These are phyloP conservation scores for Nothophoma quercina DNA, from an alignment of 2,329 filamentous ascomycete species.

Conservation along the genomic window DNA sequence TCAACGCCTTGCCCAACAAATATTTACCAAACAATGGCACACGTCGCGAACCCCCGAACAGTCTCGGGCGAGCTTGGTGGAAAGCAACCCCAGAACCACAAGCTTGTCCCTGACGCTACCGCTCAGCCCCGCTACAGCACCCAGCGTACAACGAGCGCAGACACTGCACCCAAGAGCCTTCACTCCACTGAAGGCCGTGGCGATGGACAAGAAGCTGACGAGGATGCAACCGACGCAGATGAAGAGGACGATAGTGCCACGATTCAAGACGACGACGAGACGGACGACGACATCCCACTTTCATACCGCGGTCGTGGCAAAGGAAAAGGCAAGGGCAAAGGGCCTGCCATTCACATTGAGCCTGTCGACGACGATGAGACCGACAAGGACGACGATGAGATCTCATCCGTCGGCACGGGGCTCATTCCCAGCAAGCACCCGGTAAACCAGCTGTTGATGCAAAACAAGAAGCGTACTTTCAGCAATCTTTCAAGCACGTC, in stretches of 20 bases:
- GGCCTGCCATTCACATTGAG: slow-evolving; percentile 47
- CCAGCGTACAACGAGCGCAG: slow-evolving; percentile 28
- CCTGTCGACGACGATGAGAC: slow-evolving; percentile 41
- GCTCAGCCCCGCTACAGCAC: slow-evolving; percentile 31
- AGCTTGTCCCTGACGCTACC: slow-evolving; percentile 35
- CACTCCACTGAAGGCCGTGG: slow-evolving; percentile 34
- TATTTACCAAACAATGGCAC: slow-evolving; percentile 33
- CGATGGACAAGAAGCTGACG: slow-evolving; percentile 36
- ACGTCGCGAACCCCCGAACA: slow-evolving; percentile 34
- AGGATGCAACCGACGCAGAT: slow-evolving; percentile 43
- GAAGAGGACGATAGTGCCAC: slow-evolving; percentile 46
- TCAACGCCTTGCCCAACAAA: slow-evolving; percentile 7
- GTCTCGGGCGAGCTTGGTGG: slow-evolving; percentile 40
- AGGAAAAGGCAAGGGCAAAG: slow-evolving; percentile 47
- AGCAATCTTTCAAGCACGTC: slow-evolving; percentile 51
- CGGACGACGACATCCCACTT: slow-evolving; percentile 43
- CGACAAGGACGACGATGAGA: slow-evolving; percentile 41
- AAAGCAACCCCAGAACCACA: slow-evolving; percentile 41
- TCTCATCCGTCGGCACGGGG: slow-evolving; percentile 38
- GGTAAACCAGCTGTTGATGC: slow-evolving; percentile 37
- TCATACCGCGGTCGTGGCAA: slow-evolving; percentile 43
- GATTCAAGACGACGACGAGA: slow-evolving; percentile 47
- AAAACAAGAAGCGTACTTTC: slow-evolving; percentile 50
- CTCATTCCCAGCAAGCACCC: slow-evolving; percentile 39
- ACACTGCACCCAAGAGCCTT: slow-evolving; percentile 29